These are phyloP conservation scores for Agaricus bisporus DNA, from an alignment of 768 basidiomycete species.

Conservation along the genomic window DNA sequence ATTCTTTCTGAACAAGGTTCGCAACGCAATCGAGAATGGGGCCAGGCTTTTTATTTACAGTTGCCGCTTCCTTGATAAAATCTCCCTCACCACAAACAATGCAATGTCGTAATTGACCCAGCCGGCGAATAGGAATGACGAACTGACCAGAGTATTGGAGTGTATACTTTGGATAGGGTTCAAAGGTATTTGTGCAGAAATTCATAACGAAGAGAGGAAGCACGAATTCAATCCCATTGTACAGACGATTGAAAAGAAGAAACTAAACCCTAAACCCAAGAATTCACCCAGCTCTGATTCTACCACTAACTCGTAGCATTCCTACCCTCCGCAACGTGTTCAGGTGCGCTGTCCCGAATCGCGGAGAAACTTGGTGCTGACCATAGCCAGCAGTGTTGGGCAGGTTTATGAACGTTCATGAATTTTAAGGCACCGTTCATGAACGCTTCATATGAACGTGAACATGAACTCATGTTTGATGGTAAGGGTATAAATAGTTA, in stretches of 20 bases:
- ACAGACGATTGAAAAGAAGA: neutral
- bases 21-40: conserved; percentile 79
- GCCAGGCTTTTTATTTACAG: conserved; percentile 77
- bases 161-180: conserved; percentile 65
- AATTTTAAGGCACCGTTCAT: no score
- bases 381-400: no score
- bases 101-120: conserved; percentile 39
- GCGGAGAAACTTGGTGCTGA: no score
- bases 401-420: no score
- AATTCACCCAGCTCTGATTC: neutral
- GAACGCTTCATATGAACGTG: no score
- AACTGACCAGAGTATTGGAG: conserved; percentile 57
- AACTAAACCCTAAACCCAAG: neutral
- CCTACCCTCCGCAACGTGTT: no score
- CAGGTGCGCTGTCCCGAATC: no score
- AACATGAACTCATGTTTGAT: no score
- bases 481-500: no score
- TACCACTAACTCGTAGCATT: neutral
- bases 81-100: conserved; percentile 48
- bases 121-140: conserved; percentile 43
- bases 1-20: neutral
- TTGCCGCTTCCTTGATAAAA: conserved; percentile 66
- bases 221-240: neutral
- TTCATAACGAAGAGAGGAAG: conserved; percentile 27
- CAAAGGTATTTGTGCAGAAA: conserved; percentile 57